Evolutionary conservation across 23 red algal species (phyloP).

Genomic region (Agarophyton chilense): DNA sequence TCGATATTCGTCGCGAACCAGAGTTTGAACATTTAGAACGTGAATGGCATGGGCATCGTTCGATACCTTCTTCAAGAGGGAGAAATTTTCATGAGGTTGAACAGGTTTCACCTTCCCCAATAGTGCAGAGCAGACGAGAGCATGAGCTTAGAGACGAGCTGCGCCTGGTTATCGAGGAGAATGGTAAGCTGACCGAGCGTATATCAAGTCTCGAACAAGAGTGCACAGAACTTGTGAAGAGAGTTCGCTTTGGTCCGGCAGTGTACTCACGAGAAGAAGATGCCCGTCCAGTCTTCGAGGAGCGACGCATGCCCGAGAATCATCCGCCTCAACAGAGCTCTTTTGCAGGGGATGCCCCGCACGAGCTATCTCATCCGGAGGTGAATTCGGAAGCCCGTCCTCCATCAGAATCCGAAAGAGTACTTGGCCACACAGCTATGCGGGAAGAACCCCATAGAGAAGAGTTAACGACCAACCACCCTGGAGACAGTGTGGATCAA

Average conservation of each 20-base stretch:
- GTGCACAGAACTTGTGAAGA: constrained; percentile 41
- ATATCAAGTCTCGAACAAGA: constrained; percentile 36
- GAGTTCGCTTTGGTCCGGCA: constrained; percentile 23
- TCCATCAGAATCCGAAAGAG: neutral
- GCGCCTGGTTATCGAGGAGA: constrained; percentile 43
- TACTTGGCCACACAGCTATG: neutral
- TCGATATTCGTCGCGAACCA: constrained; percentile 5
- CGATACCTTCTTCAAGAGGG: constrained; percentile 4
- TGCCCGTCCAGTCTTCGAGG: neutral
- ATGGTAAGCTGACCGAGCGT: constrained; percentile 33
- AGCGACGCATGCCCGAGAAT: neutral
- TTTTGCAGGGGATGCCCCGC: neutral
- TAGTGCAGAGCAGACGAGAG: constrained; percentile 12
- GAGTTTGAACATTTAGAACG: constrained; percentile 22
- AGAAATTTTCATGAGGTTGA: constrained; percentile 31
- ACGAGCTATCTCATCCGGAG: neutral
- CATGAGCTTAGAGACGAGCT: constrained; percentile 41
- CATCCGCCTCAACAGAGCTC: neutral
- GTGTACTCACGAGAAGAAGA: constrained; percentile 2
- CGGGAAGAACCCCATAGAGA: constrained; percentile 19
- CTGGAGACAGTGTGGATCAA: neutral
- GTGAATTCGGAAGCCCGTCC: neutral
- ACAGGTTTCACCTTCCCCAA: constrained; percentile 5
- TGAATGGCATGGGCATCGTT: constrained; percentile 20
- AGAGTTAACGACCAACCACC: neutral